Evolutionary conservation across 2,329 filamentous ascomycete genomes (phyloP), one percentile per base, ranked within the genome.

Genomic region (Neonectria coccinea): DNA sequence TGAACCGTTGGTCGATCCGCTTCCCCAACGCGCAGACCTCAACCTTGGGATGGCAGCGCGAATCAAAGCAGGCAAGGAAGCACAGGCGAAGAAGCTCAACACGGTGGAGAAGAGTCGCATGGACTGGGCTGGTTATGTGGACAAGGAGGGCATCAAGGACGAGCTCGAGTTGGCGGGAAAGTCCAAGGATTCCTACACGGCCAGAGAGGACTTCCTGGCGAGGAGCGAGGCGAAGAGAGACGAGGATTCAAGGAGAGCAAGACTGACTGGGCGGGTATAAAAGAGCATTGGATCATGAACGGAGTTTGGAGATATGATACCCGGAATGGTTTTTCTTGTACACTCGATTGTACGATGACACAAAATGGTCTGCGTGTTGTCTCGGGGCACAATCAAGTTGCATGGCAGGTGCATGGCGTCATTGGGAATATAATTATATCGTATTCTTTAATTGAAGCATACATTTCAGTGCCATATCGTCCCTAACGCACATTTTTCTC

Each of bases 121-220:
- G 86, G 89, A 92, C 77, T 92, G 89, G 89, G 89, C 89, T 3
- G 88, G 89, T 12, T 91, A 86, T 71, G 89, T 92, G 62, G 89
- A 92, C 78, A 87, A 89, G 76, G 89, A 91, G 76, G 89, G 89
- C 9, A 89, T 91, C 78, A 85, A 89, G 75, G 88, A 91, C 77
- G 89, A 92, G 76, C 80, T 92, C 62, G 85, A 86, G 77, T 81
- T 89, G 51, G 88, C 89, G 25, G 87, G 89, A 62, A 87, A 86
- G 79, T 87, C 86, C 39, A 91, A 91, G 79, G 84, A 85, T 66
- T 89, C 88, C 22, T 91, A 87, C 74, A 83, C 85, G 2, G 84
- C 84, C 20, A 80, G 88, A 52, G 85, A 91, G 77, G 88, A 89
- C 65, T 92, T 92, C 75, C 76, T 92, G 74, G 87, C 85, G 7